Evolutionary conservation across 106 monocot genomes (phyloP), one percentile per base, ranked within the genome.

Genomic region (Allium cepa): DNA sequence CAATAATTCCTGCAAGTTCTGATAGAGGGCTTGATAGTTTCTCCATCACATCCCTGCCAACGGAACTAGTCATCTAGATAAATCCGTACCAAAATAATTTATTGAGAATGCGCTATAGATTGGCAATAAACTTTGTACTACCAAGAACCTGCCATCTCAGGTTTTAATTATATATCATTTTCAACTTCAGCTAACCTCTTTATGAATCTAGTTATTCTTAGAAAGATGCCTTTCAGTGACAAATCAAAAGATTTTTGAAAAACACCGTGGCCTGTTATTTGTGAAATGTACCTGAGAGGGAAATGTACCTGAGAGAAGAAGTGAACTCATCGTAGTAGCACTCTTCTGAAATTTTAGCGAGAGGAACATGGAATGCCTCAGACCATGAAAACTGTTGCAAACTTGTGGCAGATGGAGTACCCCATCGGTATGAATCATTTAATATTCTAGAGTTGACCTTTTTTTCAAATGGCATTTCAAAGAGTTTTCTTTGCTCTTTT

Each of bases 321-420:
- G 36, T 36, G 73, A 86, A 79, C 46, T 88, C 85, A 27, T 56
- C 76, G 27, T 68, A 67, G 76, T 52, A 71, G 50, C 71, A 68
- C 36, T 66, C 57, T 15, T 66, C 78, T 9, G 73, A 84, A 69
- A 90, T 73, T 56, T 77, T 78, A 7, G 79, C 65, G 15, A 94
- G 76, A 48, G 90, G 94, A 46, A 94, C 73, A 66, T 94, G 94
- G 75, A 87, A 94, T 14, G 94, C 87, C 47, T 94, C 95, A 5
- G 91, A 95, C 91, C 95, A 95, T 10, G 91, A 91, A 79, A 91
- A 82, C 81, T 91, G 95, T 11, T 67, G 36, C 14, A 74, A 64
- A 18, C 77, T 79, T 4, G 79, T 80, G 13, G 85, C 95, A 3
- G 79, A 67, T 8, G 91, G 91, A 59, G 69, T 85, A 3, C 91